These are phyloP conservation scores for Xylaria sp. DNA, from an alignment of 2,329 filamentous ascomycete species.

Conservation along the genomic window DNA sequence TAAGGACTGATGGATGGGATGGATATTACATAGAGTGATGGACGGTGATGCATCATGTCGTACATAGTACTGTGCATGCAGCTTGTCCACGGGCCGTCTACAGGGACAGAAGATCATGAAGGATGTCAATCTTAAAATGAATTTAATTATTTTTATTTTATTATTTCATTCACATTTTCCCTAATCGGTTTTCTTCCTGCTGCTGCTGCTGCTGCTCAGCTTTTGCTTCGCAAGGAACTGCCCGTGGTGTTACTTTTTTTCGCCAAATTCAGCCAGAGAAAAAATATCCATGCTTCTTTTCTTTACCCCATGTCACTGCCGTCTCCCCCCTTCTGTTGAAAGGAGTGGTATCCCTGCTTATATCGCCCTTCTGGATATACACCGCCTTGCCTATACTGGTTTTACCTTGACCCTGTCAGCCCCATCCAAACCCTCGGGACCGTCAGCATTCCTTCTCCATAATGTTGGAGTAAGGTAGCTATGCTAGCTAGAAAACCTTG, in stretches of 20 bases:
- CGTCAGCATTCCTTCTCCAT: constrained; percentile 19
- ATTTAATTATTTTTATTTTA: neutral
- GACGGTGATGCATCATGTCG: constrained; percentile 10
- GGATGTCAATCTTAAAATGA: constrained; percentile 3
- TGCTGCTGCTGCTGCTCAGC: neutral
- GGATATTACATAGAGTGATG: neutral
- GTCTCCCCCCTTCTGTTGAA: constrained; percentile 4
- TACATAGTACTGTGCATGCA: constrained; percentile 23
- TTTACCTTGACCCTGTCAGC: constrained; percentile 25
- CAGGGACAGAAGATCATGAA: neutral
- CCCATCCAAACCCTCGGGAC: constrained; percentile 38
- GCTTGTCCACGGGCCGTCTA: neutral
- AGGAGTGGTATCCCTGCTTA: constrained; percentile 24
- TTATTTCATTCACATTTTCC: neutral
- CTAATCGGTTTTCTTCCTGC: neutral
- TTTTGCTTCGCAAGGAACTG: constrained; percentile 21
- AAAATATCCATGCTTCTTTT: neutral
- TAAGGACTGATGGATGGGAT: neutral
- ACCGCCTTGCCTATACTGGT: constrained; percentile 10
- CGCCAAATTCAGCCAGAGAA: neutral
- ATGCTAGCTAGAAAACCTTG: neutral
- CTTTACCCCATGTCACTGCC: constrained; percentile 6
- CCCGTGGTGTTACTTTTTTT: neutral
- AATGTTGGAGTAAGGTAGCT: neutral
- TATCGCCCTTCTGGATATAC: constrained; percentile 12